Conservation (phyloP, 2,329 filamentous ascomycete genomes). For the Trichothecium sympodiale region DNA sequence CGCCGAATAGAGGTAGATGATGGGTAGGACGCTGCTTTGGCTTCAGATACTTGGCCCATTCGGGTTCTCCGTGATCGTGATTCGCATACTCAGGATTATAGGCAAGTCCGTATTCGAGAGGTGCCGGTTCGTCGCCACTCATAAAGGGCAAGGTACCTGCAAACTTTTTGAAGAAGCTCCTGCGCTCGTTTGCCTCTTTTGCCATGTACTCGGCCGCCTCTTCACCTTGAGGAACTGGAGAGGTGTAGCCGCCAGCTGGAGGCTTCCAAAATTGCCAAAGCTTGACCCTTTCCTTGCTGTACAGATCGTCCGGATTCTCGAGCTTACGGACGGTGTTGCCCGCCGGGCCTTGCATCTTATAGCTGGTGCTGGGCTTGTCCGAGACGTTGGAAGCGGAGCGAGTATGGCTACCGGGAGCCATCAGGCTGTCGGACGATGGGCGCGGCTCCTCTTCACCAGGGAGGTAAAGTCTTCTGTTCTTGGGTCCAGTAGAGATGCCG, state of each 20-base stretch:
- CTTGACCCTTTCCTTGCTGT: constrained; percentile 28
- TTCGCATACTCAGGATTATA: constrained; percentile 48
- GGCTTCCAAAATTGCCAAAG: constrained; percentile 59
- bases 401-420: constrained; percentile 21
- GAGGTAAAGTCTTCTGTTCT: constrained; percentile 11
- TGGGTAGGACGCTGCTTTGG: constrained; percentile 78
- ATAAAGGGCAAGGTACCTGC: constrained; percentile 39
- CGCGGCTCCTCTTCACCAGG: constrained; percentile 8
- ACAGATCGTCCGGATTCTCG: constrained; percentile 37
- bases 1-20: constrained; percentile 51
- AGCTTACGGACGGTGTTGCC: constrained; percentile 44
- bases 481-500: constrained; percentile 3
- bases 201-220: constrained; percentile 25
- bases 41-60: constrained; percentile 76
- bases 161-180: constrained; percentile 39
- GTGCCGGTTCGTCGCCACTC: constrained; percentile 28
- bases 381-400: constrained; percentile 26
- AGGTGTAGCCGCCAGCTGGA: constrained; percentile 48
- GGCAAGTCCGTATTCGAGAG: constrained; percentile 48
- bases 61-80: constrained; percentile 50
- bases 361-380: constrained; percentile 20
- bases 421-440: constrained; percentile 12
- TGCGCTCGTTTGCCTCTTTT: constrained; percentile 26
- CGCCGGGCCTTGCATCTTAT: constrained; percentile 2
- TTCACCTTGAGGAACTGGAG: constrained; percentile 47